Percentiles rank a stretch among this genome's conserved stretches.
Conservation (phyloP, 1,284 basidiomycete genomes). For the Ganoderma resinaceum region DNA sequence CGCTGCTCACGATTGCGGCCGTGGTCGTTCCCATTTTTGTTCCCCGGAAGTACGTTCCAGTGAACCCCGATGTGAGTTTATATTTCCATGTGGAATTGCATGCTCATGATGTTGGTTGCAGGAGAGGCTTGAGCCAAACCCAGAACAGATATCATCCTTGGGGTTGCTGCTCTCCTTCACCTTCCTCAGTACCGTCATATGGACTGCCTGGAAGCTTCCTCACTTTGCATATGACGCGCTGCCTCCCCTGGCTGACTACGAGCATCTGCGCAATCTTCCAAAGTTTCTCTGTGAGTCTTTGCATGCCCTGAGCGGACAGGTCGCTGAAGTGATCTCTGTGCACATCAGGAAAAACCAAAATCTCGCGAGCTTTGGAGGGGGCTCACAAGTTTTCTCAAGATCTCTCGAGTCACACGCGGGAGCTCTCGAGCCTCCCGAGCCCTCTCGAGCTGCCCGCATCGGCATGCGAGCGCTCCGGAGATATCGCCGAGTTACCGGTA, state of each 20-base stretch:
- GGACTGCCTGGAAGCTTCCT: constrained; percentile 37
- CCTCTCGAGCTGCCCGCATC: too few relatives aligned
- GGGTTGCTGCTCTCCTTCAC: constrained; percentile 39
- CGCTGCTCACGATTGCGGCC: constrained; percentile 48
- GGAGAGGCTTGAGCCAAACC: constrained; percentile 37
- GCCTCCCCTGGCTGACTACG: constrained; percentile 57
- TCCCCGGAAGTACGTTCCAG: constrained; percentile 52
- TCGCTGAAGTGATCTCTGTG: background rate
- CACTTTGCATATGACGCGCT: constrained; percentile 43
- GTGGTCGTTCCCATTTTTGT: constrained; percentile 52
- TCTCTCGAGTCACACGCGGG: too few relatives aligned
- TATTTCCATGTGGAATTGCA: too few relatives aligned
- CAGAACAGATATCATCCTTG: constrained; percentile 47
- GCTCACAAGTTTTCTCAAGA: too few relatives aligned
- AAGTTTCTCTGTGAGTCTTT: constrained; percentile 39
- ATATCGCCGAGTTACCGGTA: too few relatives aligned
- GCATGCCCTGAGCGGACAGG: too few relatives aligned
- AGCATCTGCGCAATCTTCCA: constrained; percentile 48
- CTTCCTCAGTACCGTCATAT: constrained; percentile 44
- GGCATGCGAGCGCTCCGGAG: too few relatives aligned
- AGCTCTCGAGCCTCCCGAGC: too few relatives aligned
- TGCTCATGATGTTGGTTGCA: constrained; percentile 12
- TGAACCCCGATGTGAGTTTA: constrained; percentile 44
- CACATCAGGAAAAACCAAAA: too few relatives aligned
- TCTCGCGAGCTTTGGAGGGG: too few relatives aligned